Evolutionary conservation across 768 basidiomycete species (phyloP), one percentile per base, ranked within the genome.

Genomic region (Pulveroboletus sp.): DNA sequence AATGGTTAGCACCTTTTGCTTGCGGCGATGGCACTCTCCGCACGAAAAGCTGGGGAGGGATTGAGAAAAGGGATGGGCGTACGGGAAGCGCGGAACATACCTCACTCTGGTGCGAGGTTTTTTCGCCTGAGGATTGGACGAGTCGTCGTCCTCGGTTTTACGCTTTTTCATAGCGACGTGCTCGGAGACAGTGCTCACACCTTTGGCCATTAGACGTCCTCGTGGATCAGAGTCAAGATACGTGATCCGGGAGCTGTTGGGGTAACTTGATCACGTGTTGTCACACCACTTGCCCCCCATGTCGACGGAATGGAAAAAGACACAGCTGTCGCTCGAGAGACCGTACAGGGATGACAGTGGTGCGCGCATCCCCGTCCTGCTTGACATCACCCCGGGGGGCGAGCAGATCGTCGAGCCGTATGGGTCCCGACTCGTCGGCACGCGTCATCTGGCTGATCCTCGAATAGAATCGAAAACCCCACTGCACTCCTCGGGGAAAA

Each of bases 11-110:
- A 86, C 89, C 78, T 91, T 91, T 70, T 93, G 89, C 65, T 93
- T 93, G 53, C 89, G 75, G 19, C 89, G 80, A 71, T 92, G 90
- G 55, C 90, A 92, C 71, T 93, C 89, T 16, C 86, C 86, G 49
- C 89, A 90, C 9, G 88, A 89, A 57, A 89, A 90, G 68, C 87
- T 89, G 60, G 7, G 38, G 46, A 39, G 13, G 45, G 19, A 16
- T 20, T 60, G 49, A 56, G 32, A 30, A 47, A 50, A 29, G 20
- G 34, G 6, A 22, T 27, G 12, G n/a, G 26, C 48, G 42, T 17
- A 32, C 24, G 46, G 40, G 48, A 45, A 30, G 41, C 50, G n/a
- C 20, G 31, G 40, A 43, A 51, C 74, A 43, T 63, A 85, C 88
- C 88, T 90, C 56, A 90, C 88, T 71, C 88, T 74, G 24, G 83